These are phyloP conservation scores for Emmonsia crescens DNA, from an alignment of 2,329 filamentous ascomycete species.

Conservation along the genomic window DNA sequence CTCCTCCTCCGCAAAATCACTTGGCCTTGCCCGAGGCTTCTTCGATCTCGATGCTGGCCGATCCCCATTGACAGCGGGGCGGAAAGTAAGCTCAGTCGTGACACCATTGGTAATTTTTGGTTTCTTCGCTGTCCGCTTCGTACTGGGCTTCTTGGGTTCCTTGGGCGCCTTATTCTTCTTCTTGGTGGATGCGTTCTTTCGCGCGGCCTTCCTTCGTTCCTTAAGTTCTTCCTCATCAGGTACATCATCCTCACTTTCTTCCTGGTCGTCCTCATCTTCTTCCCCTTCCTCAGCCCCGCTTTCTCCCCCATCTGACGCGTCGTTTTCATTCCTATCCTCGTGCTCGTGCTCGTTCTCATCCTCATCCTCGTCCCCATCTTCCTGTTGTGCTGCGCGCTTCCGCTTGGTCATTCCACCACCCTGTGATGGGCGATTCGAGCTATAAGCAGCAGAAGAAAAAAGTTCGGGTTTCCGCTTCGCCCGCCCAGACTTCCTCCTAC, in stretches of 20 bases:
- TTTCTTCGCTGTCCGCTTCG: conserved; percentile 40
- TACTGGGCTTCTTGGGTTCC: conserved; percentile 42
- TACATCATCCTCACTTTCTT: conserved; percentile 24
- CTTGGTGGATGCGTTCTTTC: conserved; percentile 26
- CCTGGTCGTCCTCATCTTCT: conserved; percentile 18
- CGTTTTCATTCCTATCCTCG: conserved; percentile 24
- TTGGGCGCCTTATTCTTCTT: conserved; percentile 34
- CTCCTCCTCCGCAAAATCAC: conserved; percentile 41
- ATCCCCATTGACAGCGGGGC: conserved; percentile 39
- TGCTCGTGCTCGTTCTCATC: too few species aligned
- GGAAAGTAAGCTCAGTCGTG: conserved; percentile 42
- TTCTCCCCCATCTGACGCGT: conserved; percentile 21
- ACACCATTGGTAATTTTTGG: conserved; percentile 42
- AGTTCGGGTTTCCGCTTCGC: conserved; percentile 32
- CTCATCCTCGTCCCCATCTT: conserved; percentile 14
- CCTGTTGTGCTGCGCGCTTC: conserved; percentile 35
- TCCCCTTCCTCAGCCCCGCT: conserved; percentile 23
- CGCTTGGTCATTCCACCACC: conserved; percentile 30
- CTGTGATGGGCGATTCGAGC: conserved; percentile 2
- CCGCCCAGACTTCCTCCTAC: conserved; percentile 36
- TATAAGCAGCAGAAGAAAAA: conserved; percentile 27
- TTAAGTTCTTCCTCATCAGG: conserved; percentile 28
- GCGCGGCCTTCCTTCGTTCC: conserved; percentile 41
- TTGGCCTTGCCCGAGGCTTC: conserved; percentile 43
- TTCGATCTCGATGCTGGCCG: conserved; percentile 36